Conservation (phyloP, 2,329 filamentous ascomycete genomes). For the Chaetomiaceae sp. region DNA sequence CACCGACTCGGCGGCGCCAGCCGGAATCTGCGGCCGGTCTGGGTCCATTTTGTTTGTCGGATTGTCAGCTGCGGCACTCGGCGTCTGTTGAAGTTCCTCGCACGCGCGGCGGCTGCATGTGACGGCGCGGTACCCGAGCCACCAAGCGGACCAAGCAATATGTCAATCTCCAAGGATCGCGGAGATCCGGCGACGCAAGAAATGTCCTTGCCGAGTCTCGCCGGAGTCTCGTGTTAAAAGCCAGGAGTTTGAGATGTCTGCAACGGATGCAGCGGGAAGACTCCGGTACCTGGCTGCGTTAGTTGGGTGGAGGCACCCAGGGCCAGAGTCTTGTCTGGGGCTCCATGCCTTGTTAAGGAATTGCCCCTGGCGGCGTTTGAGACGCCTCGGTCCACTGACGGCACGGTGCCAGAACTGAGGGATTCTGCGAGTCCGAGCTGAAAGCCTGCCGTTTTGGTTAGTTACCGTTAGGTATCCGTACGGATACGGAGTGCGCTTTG, state of each 20-base stretch:
- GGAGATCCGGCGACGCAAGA: background rate
- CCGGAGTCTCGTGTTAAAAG: background rate
- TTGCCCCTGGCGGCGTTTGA: background rate
- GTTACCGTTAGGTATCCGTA: too few species aligned
- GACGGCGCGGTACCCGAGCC: background rate
- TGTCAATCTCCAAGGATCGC: background rate
- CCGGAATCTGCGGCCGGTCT: background rate
- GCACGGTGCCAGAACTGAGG: slow-evolving; percentile 5
- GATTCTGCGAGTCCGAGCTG: background rate
- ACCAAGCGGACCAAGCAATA: background rate
- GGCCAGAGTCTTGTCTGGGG: background rate
- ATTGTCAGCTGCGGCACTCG: background rate
- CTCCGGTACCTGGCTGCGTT: slow-evolving; percentile 5
- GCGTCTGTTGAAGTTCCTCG: background rate
- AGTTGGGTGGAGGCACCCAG: background rate
- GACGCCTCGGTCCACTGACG: background rate
- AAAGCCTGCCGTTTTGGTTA: background rate
- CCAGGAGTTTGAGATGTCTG: background rate
- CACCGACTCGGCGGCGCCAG: background rate
- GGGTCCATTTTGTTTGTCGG: slow-evolving; percentile 10
- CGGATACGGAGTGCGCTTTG: too few species aligned
- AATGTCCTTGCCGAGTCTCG: background rate
- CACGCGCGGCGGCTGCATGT: slow-evolving; percentile 1
- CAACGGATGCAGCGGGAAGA: slow-evolving; percentile 9
- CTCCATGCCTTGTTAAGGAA: slow-evolving; percentile 3